Evolutionary conservation across 2,329 filamentous ascomycete genomes (phyloP), one percentile per base, ranked within the genome.

Genomic region (Colletotrichum noveboracense): DNA sequence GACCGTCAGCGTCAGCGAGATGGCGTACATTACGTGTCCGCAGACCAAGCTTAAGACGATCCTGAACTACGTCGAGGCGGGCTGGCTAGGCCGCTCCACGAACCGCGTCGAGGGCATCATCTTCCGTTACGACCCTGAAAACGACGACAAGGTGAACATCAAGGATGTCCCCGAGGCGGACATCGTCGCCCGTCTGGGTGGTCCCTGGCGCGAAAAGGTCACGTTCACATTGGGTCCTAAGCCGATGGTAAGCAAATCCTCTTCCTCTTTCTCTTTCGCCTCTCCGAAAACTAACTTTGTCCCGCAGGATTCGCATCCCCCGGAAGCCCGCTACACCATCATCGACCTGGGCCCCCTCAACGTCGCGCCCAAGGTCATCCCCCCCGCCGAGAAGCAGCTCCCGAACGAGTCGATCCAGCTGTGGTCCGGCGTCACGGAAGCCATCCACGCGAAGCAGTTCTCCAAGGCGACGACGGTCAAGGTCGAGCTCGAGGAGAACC

Each of bases 31-130:
- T 76, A 96, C 93, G 52, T 99, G 97, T 85, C 91, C 94, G n/a
- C 93, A 96, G 86, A 98, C 96, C 3, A 94, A 93, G 82, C 91
- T 98, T 79, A 98, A 98, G 87, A 94, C 93, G 21, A 98, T 99
- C 77, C 86, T 99, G 62, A 93, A 97, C 80, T 99, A 99, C 83
- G 88, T 96, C 71, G 96, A 98, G 81, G 96, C 98, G 80, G 96
- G 96, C 66, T 99, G 97, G 96, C 89, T 98, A 34, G 95, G 96
- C 62, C 95, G 95, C 78, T 92, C 95, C 24, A 96, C 97, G 80
- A 98, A 98, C 85, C 96, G 94, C 82, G 94, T 99, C 43, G 93
- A 97, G 76, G 97, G 97, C 21, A 92, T 98, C 70, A 90, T 98
- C 71, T 99, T 98, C 89, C 93, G 91, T 66, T 98, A 98, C 79